Percentiles rank a stretch among this genome's conserved stretches.
These are phyloP conservation scores for Cercospora nicotianae DNA, from an alignment of 2,329 filamentous ascomycete species.

Conservation along the genomic window DNA sequence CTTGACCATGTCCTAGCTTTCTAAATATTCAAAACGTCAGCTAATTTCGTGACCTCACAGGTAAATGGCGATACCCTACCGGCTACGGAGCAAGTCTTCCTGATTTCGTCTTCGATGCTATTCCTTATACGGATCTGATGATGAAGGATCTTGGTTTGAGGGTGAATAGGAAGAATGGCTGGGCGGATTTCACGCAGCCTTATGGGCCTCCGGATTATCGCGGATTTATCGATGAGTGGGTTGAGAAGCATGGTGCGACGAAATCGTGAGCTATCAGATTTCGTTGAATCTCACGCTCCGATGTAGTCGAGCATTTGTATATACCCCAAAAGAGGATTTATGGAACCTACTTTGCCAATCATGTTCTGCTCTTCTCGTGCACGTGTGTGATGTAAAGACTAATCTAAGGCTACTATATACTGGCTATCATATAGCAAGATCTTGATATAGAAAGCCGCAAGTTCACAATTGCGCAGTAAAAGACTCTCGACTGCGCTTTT, in stretches of 20 bases:
- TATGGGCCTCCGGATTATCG: conserved; percentile 62
- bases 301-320: not conserved
- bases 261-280: conserved; percentile 16
- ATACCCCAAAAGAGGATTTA: not conserved
- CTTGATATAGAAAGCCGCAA: not conserved
- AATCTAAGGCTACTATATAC: not conserved
- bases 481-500: no score
- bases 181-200: conserved; percentile 54
- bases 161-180: conserved; percentile 55
- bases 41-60: not conserved
- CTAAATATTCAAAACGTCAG: no score
- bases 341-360: not conserved
- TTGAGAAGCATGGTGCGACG: conserved; percentile 15
- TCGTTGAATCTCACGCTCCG: accelerated
- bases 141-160: conserved; percentile 64
- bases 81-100: conserved; percentile 64
- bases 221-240: conserved; percentile 57
- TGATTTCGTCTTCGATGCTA: conserved; percentile 72
- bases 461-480: no score
- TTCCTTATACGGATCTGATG: conserved; percentile 72
- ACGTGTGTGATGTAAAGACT: no score
- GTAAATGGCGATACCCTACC: conserved; percentile 64
- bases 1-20: not conserved
- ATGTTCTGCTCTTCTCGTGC: not conserved
- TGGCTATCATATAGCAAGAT: not conserved